Evolutionary conservation across 2,329 filamentous ascomycete genomes (phyloP).

Genomic region (Didymella pomorum): DNA sequence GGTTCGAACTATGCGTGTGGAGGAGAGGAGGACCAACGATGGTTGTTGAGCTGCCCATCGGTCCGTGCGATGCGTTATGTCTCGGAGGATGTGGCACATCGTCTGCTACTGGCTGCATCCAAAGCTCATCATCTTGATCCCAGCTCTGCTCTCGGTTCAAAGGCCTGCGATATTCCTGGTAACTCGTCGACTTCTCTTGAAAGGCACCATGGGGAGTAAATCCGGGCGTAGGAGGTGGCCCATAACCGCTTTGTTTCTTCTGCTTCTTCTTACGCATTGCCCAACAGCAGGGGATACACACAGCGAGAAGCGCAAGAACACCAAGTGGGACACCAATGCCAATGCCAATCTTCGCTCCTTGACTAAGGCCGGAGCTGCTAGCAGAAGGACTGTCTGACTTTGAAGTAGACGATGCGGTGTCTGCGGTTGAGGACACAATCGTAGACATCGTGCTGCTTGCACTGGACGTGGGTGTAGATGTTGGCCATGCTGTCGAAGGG

Average conservation of each 20-base stretch:
- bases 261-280: conserved; percentile 38
- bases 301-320: conserved; percentile 60
- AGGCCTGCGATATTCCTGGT: conserved; percentile 34
- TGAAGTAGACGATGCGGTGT: conserved; percentile 21
- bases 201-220: conserved; percentile 50
- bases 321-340: conserved; percentile 62
- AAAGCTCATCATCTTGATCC: conserved; percentile 44
- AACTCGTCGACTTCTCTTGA: conserved; percentile 37
- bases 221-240: conserved; percentile 46
- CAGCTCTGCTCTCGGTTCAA: conserved; percentile 34
- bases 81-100: conserved; percentile 6
- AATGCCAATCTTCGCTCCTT: conserved; percentile 44
- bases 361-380: conserved; percentile 31
- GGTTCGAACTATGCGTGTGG: conserved; percentile 47
- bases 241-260: conserved; percentile 33
- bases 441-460: conserved; percentile 12
- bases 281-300: conserved; percentile 38
- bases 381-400: conserved; percentile 29
- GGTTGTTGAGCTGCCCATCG: conserved; percentile 30
- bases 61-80: conserved; percentile 19
- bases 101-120: conserved; percentile 17
- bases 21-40: conserved; percentile 38
- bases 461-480: conserved; percentile 26
- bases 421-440: conserved; percentile 4
- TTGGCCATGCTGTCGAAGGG: conserved; percentile 40